Conservation (phyloP, 169 alveolate species). For the Hepatocystis sp. region DNA sequence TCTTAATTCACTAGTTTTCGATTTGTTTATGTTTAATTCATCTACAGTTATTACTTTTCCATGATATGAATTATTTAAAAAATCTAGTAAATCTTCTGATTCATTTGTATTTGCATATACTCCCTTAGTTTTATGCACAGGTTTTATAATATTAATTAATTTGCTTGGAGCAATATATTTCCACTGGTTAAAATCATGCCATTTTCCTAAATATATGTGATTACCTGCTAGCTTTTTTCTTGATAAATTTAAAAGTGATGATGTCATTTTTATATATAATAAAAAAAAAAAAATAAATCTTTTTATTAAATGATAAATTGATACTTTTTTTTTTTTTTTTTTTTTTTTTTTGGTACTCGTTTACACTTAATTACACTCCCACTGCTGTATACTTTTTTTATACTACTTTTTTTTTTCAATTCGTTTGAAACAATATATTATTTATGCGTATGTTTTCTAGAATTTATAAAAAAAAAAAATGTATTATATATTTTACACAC, state of each 20-base stretch:
- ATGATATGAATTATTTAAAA: conserved; percentile 79
- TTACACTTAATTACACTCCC: not conserved
- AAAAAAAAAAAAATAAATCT: conserved; percentile 1
- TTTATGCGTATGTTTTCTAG: not conserved
- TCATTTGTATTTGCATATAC: conserved; percentile 76
- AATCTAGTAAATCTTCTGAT: conserved; percentile 79
- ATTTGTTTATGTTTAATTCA: conserved; percentile 79
- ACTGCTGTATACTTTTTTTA: not conserved
- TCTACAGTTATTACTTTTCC: conserved; percentile 81
- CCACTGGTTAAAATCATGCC: conserved; percentile 86
- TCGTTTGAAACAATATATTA: not conserved
- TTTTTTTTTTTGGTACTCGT: conserved; percentile 3
- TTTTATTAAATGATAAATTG: not conserved
- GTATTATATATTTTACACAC: too few relatives aligned
- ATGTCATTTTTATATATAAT: conserved; percentile 27
- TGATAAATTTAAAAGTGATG: conserved; percentile 41
- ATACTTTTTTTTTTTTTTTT: not conserved
- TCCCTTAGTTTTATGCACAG: conserved; percentile 82
- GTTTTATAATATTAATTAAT: conserved; percentile 80
- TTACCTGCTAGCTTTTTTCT: conserved; percentile 47
- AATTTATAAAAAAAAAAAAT: too few relatives aligned
- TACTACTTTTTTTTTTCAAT: not conserved
- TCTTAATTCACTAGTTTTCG: conserved; percentile 80
- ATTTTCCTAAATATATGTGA: conserved; percentile 80
- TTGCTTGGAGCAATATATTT: conserved; percentile 85